Evolutionary conservation across 2,329 filamentous ascomycete species (phyloP), one percentile per base, ranked within the genome.

Genomic region (Calonectria pauciramosa): DNA sequence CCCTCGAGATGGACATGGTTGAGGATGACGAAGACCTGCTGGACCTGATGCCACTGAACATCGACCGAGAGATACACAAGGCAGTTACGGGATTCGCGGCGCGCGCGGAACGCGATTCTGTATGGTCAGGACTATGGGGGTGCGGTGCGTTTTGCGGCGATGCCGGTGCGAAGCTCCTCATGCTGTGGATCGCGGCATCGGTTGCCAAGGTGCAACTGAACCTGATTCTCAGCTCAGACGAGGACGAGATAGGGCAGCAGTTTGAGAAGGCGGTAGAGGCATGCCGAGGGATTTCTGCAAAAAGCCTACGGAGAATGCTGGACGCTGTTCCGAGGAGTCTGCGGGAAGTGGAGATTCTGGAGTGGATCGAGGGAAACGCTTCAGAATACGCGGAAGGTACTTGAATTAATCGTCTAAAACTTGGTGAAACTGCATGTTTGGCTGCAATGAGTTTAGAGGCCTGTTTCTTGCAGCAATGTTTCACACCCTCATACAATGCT

Each of bases 101-200:
- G 0, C 76, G 77, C 41, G 23, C 59, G 30, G 72, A 68, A 1
- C 72, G 71, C 4, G 63, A 74, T n/a, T 30, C 71, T 13, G 65
- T 85, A 0, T 81, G 79, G 64, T 80, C 80, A 0, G 83, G 83
- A 0, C 74, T 82, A 4, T 85, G 84, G 83, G 84, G 84, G 3
- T 86, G 84, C 28, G 83, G 84, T 30, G 84, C 83, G 0, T 86
- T 85, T 34, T 82, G 82, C 13, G 83, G 83, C 4, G 82, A 84
- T 49, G 80, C 81, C 20, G 83, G 77, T 3, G 76, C 82, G 0
- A 86, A 86, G 66, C 66, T 82, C 54, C 44, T 81, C 2, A 7
- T 85, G 6, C 66, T 85, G 14, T 86, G 82, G 83, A 77, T 83
- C 3, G 83, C 84, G 7, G 82, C 83, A 0, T 83, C 82, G 0